Conservation (phyloP, 345 rosid species). For the Kernera saxatilis region DNA sequence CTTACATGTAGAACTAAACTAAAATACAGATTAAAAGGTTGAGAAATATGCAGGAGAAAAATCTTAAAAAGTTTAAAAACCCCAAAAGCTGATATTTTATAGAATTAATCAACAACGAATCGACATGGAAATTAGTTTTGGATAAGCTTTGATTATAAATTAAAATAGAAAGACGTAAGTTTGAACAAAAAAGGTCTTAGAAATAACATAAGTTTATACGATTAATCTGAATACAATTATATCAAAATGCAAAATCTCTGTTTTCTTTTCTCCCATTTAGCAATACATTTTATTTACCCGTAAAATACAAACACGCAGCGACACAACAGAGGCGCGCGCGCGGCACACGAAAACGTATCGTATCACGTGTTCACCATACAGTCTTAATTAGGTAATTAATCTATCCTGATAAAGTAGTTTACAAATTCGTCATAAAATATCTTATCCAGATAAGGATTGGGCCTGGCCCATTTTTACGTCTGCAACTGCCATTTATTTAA, state of each 20-base stretch:
- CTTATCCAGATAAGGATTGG: slow-evolving; percentile 20
- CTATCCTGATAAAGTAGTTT: not conserved
- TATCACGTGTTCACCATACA: not conserved
- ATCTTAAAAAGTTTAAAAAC: not conserved
- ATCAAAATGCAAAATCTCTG: not conserved
- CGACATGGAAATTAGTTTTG: slow-evolving; percentile 5
- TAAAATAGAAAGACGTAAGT: not conserved
- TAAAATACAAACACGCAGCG: not conserved
- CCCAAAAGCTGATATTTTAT: not conserved
- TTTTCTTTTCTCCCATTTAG: not conserved
- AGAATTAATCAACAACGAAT: not conserved
- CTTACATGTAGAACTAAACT: not conserved
- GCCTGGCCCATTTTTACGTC: slow-evolving; percentile 21
- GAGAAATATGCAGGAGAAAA: not conserved
- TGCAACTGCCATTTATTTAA: slow-evolving; percentile 19
- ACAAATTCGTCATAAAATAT: slow-evolving; percentile 8
- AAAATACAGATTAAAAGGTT: not conserved
- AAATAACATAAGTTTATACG: not conserved
- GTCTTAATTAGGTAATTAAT: slow-evolving; percentile 1
- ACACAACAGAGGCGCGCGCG: not conserved
- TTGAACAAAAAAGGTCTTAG: not conserved
- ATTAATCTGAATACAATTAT: not conserved
- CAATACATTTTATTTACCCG: not conserved
- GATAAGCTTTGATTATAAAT: not conserved
- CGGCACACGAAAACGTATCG: slow-evolving; percentile 11